A percentile compares a stretch with the other conserved stretches of the same genome.
Evolutionary conservation across 192 early-diverging fungal genomes (phyloP).

Genomic region (Mortierella antarctica): DNA sequence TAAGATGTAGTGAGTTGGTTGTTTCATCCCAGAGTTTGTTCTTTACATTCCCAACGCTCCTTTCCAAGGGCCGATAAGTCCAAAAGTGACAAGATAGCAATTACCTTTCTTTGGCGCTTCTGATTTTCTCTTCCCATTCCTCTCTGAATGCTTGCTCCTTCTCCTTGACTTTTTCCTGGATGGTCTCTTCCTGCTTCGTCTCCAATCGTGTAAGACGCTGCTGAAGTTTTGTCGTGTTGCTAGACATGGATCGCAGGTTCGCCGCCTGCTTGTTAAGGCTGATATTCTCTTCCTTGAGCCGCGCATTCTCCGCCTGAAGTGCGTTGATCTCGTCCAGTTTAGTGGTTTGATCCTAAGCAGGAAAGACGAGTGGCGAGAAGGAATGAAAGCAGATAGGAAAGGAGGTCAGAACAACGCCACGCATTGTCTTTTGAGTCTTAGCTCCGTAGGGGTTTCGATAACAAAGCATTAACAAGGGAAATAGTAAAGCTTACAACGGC

Average conservation of each 20-base stretch:
- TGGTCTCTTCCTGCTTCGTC: constrained; percentile 73
- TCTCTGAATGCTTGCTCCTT: constrained; percentile 79
- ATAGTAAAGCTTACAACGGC: constrained; percentile 53
- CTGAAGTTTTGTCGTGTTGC: constrained; percentile 61
- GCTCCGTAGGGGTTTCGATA: background rate
- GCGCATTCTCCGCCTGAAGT: constrained; percentile 64
- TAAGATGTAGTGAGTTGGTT: background rate
- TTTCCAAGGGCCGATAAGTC: background rate
- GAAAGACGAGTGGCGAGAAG: background rate
- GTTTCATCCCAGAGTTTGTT: background rate
- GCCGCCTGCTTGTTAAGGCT: constrained; percentile 57
- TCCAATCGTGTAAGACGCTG: constrained; percentile 70
- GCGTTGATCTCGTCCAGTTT: constrained; percentile 58
- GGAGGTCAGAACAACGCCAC: background rate
- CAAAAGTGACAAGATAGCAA: background rate
- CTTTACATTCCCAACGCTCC: background rate
- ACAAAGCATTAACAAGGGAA: background rate
- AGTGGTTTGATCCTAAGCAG: constrained; percentile 60
- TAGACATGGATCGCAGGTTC: constrained; percentile 57
- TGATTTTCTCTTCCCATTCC: constrained; percentile 83
- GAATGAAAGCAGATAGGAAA: background rate
- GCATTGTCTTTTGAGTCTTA: background rate
- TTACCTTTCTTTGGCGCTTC: constrained; percentile 82
- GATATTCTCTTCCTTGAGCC: constrained; percentile 63
- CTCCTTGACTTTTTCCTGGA: constrained; percentile 71